These are phyloP conservation scores for Blastobotrys niveus DNA, from an alignment of 1,139 yeast species.

Conservation along the genomic window DNA sequence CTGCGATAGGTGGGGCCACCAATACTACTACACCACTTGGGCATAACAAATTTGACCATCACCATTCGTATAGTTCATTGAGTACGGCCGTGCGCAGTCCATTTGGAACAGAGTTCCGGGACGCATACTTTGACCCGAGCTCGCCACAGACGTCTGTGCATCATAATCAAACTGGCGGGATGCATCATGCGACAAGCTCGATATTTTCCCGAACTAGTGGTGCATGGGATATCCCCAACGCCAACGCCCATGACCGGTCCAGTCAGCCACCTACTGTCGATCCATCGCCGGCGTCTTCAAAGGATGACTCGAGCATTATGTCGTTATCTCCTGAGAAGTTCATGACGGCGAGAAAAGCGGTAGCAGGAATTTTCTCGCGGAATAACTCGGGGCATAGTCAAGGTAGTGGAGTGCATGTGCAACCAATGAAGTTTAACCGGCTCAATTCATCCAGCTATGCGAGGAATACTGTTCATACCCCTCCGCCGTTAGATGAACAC, in stretches of 20 bases:
- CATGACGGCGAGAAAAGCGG: slow-evolving; percentile 21
- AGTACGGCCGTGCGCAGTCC: no score
- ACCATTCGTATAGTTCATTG: no score
- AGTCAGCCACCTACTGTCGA: slow-evolving; percentile 6
- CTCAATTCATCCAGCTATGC: not conserved
- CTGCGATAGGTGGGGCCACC: no score
- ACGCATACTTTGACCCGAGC: not conserved
- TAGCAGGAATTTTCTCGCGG: slow-evolving; percentile 30
- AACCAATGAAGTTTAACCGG: not conserved
- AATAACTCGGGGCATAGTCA: not conserved
- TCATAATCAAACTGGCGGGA: no score
- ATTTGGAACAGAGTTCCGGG: not conserved
- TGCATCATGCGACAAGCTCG: no score
- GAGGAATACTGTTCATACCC: not conserved
- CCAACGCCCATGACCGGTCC: no score
- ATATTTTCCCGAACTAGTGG: no score
- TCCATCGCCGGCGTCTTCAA: slow-evolving; percentile 17
- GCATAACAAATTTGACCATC: no score
- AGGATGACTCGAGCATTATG: slow-evolving; percentile 20
- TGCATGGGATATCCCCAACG: slow-evolving; percentile 17
- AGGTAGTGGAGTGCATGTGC: not conserved
- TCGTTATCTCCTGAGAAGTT: slow-evolving; percentile 27
- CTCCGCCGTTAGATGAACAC: not conserved
- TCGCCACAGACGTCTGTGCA: no score
- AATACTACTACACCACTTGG: no score